These are phyloP conservation scores for Reticulascus tulasneorum DNA, from an alignment of 2,329 filamentous ascomycete genomes.

Conservation along the genomic window DNA sequence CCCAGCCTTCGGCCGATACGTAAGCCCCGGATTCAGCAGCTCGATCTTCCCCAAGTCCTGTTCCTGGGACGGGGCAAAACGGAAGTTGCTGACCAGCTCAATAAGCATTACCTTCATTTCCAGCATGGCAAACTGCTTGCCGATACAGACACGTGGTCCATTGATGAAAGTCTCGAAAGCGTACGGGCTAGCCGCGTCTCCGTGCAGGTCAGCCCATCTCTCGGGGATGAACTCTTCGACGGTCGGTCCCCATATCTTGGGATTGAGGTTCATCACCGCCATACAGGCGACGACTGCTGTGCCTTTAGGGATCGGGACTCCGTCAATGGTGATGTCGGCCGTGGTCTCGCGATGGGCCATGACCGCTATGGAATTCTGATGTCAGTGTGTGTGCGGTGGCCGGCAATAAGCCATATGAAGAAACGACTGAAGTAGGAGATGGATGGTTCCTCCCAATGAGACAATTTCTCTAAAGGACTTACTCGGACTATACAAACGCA, in stretches of 20 bases:
- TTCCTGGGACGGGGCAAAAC: slow-evolving; percentile 14
- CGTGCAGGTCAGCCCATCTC: slow-evolving; percentile 27
- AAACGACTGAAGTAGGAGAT: background rate
- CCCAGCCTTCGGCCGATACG: slow-evolving; percentile 9
- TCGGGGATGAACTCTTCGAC: slow-evolving; percentile 31
- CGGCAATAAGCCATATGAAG: too few species aligned
- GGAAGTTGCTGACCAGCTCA: slow-evolving; percentile 26
- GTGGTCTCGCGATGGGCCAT: slow-evolving; percentile 25
- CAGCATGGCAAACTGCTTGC: slow-evolving; percentile 28
- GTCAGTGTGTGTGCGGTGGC: too few species aligned
- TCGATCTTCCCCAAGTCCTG: slow-evolving; percentile 3
- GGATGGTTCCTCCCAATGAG: too few species aligned
- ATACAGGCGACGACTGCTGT: slow-evolving; percentile 31
- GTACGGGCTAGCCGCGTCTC: slow-evolving; percentile 21
- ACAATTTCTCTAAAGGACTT: too few species aligned
- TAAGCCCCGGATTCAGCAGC: slow-evolving; percentile 13
- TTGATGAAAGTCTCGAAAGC: slow-evolving; percentile 32
- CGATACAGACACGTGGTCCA: slow-evolving; percentile 34
- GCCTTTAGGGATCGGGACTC: slow-evolving; percentile 28
- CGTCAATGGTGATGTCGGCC: slow-evolving; percentile 27
- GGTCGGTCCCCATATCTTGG: slow-evolving; percentile 32
- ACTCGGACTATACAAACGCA: slow-evolving; percentile 36
- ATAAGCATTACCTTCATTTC: slow-evolving; percentile 34
- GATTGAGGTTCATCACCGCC: slow-evolving; percentile 29
- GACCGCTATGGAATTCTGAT: slow-evolving; percentile 10